phyloP scores from a whole-genome alignment of 768 basidiomycete species.

The button mushroom (Agaricus bisporus) region DNA sequence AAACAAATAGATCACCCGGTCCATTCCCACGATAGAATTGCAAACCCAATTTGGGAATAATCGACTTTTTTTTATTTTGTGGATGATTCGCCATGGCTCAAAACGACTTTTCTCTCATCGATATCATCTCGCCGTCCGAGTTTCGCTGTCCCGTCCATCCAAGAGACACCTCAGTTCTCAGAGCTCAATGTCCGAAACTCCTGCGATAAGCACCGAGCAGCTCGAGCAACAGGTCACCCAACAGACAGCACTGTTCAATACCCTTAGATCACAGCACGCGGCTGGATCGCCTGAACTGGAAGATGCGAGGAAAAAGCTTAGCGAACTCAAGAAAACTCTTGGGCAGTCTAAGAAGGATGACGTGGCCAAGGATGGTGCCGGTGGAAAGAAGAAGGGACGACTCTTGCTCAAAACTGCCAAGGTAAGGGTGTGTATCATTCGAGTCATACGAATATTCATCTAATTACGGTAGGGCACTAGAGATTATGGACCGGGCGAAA shows the following conservation, averaged over 20 bases:
- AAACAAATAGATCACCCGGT: neutral
- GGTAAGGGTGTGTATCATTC: constrained; percentile 35
- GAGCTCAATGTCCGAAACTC: neutral
- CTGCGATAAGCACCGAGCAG: constrained; percentile 7
- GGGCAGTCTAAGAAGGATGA: constrained; percentile 26
- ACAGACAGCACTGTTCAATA: constrained; percentile 54
- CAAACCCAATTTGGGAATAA: constrained; percentile 3
- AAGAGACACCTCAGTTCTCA: neutral
- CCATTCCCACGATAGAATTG: neutral
- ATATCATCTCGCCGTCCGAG: constrained; percentile 2
- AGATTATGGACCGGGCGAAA: constrained; percentile 90
- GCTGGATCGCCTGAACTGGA: constrained; percentile 46
- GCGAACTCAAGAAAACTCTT: constrained; percentile 58
- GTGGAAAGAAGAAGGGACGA: constrained; percentile 52
- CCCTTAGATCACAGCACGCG: constrained; percentile 47
- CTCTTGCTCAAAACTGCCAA: constrained; percentile 90
- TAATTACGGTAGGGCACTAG: constrained; percentile 67
- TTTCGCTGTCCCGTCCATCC: neutral
- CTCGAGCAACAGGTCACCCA: constrained; percentile 50
- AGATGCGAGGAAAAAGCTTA: constrained; percentile 61
- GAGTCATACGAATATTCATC: neutral
- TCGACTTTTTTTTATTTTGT: neutral
- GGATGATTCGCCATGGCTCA: constrained; percentile 1
- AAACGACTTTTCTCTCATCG: constrained; percentile 6
- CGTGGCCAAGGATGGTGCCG: neutral